phyloP scores from a whole-genome alignment of 1,139 yeast species.

The Geotrichum aggregatum region DNA sequence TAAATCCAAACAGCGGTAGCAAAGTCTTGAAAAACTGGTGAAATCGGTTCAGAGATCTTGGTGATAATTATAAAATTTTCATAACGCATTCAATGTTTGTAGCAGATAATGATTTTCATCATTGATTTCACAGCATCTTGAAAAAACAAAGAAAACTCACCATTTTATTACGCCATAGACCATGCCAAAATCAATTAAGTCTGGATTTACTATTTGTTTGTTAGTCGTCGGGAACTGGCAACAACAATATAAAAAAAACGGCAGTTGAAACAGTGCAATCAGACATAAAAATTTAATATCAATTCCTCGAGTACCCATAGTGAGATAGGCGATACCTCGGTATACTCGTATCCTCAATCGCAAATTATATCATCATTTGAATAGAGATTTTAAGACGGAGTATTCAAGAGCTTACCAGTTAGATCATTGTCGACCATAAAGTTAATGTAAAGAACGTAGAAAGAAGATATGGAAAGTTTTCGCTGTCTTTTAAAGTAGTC shows the following conservation, averaged over 20 bases:
- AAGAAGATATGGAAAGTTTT: neutral
- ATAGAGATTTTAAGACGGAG: neutral
- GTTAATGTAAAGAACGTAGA: neutral
- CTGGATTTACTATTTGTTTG: neutral
- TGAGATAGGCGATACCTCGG: slow-evolving; percentile 16
- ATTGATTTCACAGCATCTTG: slow-evolving; percentile 4
- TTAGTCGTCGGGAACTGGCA: neutral
- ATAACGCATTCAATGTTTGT: slow-evolving; percentile 12
- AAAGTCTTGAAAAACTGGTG: neutral
- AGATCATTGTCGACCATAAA: neutral
- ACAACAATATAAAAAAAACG: neutral
- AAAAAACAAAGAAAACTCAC: neutral
- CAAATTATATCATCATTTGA: slow-evolving; percentile 13
- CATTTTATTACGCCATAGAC: neutral
- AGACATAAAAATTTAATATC: slow-evolving; percentile 9
- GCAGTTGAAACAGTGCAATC: neutral
- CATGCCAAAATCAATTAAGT: too few species aligned
- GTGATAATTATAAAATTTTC: slow-evolving; percentile 19
- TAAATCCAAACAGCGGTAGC: neutral
- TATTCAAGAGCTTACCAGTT: neutral
- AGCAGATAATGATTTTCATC: slow-evolving; percentile 18
- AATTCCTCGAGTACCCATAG: slow-evolving; percentile 12
- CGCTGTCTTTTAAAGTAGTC: neutral
- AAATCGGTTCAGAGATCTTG: slow-evolving; percentile 16
- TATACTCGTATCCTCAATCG: slow-evolving; percentile 12